These are phyloP conservation scores for Vanilla planifolia DNA, from an alignment of 106 monocot genomes.

Conservation along the genomic window DNA sequence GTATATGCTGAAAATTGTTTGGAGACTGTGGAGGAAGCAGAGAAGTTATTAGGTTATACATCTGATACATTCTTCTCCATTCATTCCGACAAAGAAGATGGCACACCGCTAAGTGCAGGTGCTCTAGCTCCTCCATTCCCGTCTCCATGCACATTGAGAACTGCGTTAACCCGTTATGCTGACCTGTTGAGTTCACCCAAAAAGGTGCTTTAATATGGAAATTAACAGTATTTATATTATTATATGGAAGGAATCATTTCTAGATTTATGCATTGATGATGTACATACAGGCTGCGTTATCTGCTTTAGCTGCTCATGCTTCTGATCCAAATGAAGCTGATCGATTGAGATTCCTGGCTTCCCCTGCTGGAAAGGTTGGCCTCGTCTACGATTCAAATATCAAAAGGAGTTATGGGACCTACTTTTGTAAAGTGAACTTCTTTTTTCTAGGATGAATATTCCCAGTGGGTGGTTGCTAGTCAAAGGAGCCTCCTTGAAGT, in stretches of 20 bases:
- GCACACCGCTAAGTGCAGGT: constrained; percentile 33
- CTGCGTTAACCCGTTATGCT: constrained; percentile 48
- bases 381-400: not conserved
- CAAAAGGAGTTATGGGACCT: not conserved
- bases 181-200: constrained; percentile 69
- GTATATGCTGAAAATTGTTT: constrained; percentile 54
- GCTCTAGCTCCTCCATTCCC: constrained; percentile 57
- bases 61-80: constrained; percentile 52
- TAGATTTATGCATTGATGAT: no score
- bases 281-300: constrained; percentile 45
- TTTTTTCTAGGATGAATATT: constrained; percentile 56
- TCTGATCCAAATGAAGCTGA: constrained; percentile 73
- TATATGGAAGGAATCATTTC: no score
- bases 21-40: constrained; percentile 57
- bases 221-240: not conserved
- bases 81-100: constrained; percentile 68
- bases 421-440: not conserved
- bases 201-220: no score
- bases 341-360: constrained; percentile 44
- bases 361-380: constrained; percentile 72
- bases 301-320: constrained; percentile 71
- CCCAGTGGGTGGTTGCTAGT: constrained; percentile 58
- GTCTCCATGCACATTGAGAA: constrained; percentile 61
- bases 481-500: constrained; percentile 78
- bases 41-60: constrained; percentile 38